Evolutionary conservation across 2,329 filamentous ascomycete genomes (phyloP).

Genomic region (Cercospora canescens): DNA sequence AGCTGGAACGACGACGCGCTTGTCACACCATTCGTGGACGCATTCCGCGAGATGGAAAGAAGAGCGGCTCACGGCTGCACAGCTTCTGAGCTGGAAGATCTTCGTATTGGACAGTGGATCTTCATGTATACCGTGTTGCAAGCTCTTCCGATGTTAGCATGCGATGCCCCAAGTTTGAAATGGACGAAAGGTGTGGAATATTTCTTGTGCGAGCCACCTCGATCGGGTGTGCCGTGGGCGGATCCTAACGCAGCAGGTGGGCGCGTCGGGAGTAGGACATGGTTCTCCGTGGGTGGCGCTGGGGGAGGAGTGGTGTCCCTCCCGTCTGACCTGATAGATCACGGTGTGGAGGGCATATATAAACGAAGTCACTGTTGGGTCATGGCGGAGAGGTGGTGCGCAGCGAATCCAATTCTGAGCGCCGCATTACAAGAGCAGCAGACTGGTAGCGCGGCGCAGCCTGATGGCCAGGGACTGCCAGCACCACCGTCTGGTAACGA

Average conservation of each 20-base stretch:
- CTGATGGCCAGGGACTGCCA: slow-evolving; percentile 19
- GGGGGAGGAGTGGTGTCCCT: slow-evolving; percentile 61
- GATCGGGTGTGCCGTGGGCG: slow-evolving; percentile 72
- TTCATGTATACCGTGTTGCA: slow-evolving; percentile 79
- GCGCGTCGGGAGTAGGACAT: slow-evolving; percentile 52
- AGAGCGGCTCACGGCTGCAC: slow-evolving; percentile 65
- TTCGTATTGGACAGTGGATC: slow-evolving; percentile 76
- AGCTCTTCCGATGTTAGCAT: slow-evolving; percentile 72
- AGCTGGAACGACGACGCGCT: slow-evolving; percentile 77
- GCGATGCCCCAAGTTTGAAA: slow-evolving; percentile 70
- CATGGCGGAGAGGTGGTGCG: slow-evolving; percentile 62
- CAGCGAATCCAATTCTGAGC: slow-evolving; percentile 39
- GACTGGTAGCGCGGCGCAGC: slow-evolving; percentile 8
- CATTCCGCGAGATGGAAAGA: slow-evolving; percentile 70
- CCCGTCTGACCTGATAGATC: slow-evolving; percentile 64
- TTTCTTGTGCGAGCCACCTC: slow-evolving; percentile 75
- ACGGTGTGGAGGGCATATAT: slow-evolving; percentile 68
- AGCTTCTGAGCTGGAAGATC: slow-evolving; percentile 67
- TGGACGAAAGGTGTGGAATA: slow-evolving; percentile 75
- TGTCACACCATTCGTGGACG: slow-evolving; percentile 62
- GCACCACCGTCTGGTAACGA: slow-evolving; percentile 22
- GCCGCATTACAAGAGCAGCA: slow-evolving; percentile 31
- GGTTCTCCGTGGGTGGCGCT: slow-evolving; percentile 70
- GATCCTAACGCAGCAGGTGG: slow-evolving; percentile 53
- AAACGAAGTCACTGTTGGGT: slow-evolving; percentile 69